A percentile compares a stretch with the other conserved stretches of the same genome.
These are phyloP conservation scores for Pyricularia grisea DNA, from an alignment of 2,329 filamentous ascomycete genomes.

Conservation along the genomic window DNA sequence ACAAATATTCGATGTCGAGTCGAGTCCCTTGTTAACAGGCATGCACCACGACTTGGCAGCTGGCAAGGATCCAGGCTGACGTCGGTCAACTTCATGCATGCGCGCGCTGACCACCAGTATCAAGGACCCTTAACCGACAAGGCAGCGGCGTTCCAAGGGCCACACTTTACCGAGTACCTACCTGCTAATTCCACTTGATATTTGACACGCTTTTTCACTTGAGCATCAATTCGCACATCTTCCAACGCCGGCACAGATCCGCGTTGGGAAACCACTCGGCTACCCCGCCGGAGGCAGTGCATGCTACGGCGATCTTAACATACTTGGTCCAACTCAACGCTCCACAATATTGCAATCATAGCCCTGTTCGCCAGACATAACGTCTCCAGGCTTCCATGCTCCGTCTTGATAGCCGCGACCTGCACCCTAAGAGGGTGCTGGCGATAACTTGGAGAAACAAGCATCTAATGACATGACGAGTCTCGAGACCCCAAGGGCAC, in stretches of 20 bases:
- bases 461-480: not conserved
- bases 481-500: not conserved
- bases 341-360: conserved; percentile 1
- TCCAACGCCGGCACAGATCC: not conserved
- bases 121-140: not conserved
- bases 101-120: not conserved
- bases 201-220: not conserved
- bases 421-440: conserved; percentile 25
- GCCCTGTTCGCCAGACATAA: not conserved
- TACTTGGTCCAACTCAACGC: not conserved
- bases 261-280: not conserved
- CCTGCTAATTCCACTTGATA: not conserved
- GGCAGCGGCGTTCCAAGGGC: not conserved
- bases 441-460: conserved; percentile 8
- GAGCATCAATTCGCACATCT: not conserved
- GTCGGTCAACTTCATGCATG: conserved; percentile 1
- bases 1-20: not conserved
- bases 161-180: not conserved
- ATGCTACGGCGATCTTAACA: not conserved
- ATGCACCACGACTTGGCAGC: not conserved
- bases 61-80: conserved; percentile 1
- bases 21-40: not conserved
- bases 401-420: conserved; percentile 10
- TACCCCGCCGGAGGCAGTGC: not conserved
- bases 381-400: conserved; percentile 15